Base-by-base conservation (phyloP, 768 basidiomycete genomes). In the Serpula lacrymans region DNA sequence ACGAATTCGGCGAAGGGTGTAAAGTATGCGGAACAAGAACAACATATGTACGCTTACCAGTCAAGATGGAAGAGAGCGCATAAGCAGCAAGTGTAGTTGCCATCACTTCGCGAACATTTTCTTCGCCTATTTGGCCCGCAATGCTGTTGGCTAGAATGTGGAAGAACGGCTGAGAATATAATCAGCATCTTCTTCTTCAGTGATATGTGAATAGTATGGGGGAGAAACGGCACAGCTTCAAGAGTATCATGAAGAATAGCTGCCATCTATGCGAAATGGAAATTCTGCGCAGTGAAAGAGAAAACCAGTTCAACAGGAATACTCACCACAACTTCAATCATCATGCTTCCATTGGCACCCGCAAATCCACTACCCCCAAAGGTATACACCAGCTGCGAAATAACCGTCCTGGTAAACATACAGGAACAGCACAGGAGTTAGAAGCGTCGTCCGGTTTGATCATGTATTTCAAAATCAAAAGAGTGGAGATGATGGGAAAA, bases 241-340 rank as follows among this genome's bases (percentile, higher is more conserved):
- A 11, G 24, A 37, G 31, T 6, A 36, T 22, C n/a, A 22, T 7
- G 35, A 21, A 17, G 20, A n/a, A n/a, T n/a, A n/a, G n/a, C n/a
- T n/a, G n/a, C n/a, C n/a, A n/a, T n/a, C n/a, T n/a, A n/a, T n/a
- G 40, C 24, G 11, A 41, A 30, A 39, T 12, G 34, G 31, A 42
- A 27, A 17, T 35, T 32, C 27, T 39, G 24, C 16, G 17, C 7
- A 34, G 31, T 14, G 31, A 34, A 39, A 29, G 21, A 24, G 12
- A 21, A 37, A 26, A 7, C 6, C 33, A 18, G 29, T 31, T 26
- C 16, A n/a, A 8, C 14, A 34, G 42, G 26, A 37, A 37, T 36
- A 75, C 84, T 31, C 58, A 91, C 88, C 50, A 97, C 93, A 9
- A 94, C 90, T 64, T 98, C 95, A 46, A 99, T 97, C 92, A 97